Evolutionary conservation across 345 rosid species (phyloP).

Genomic region (Boechera stricta): DNA sequence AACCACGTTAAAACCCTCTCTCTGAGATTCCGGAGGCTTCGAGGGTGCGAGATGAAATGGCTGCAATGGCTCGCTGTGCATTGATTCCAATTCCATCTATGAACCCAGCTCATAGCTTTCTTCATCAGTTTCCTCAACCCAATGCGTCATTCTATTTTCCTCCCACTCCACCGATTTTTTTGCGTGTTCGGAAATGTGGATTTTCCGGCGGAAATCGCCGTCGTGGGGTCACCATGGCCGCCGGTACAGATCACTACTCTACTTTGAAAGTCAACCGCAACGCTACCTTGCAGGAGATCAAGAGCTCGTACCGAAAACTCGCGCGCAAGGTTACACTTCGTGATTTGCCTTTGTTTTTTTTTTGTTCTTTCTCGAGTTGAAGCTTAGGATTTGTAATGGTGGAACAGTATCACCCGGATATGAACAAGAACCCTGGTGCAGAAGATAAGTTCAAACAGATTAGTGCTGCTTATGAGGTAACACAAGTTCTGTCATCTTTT

Average conservation of each 20-base stretch:
- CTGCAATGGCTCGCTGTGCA: not conserved
- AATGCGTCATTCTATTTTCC: conserved; percentile 15
- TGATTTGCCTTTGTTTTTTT: conserved; percentile 9
- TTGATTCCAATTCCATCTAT: conserved; percentile 24
- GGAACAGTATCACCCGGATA: conserved; percentile 88
- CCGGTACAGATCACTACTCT: conserved; percentile 64
- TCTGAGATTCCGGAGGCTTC: conserved; percentile 1
- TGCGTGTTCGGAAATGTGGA: conserved; percentile 24
- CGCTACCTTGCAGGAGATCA: conserved; percentile 81
- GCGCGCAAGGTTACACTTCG: conserved; percentile 79
- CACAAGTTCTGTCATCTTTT: conserved; percentile 4
- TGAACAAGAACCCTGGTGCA: conserved; percentile 78
- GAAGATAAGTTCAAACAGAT: conserved; percentile 96
- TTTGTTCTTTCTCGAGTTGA: not conserved
- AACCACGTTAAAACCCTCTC: conserved; percentile 42
- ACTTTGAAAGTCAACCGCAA: conserved; percentile 64
- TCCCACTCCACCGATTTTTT: conserved; percentile 1
- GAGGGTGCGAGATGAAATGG: conserved; percentile 38
- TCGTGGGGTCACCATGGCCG: conserved; percentile 50
- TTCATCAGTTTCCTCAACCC: conserved; percentile 3
- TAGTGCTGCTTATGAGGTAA: conserved; percentile 97
- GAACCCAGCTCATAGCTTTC: conserved; percentile 29
- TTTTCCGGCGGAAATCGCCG: conserved; percentile 36
- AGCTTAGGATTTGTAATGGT: conserved; percentile 32
- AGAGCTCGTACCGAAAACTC: conserved; percentile 76